These are phyloP conservation scores for Deinandra increscens DNA, from an alignment of 129 eudicot species.

Conservation along the genomic window DNA sequence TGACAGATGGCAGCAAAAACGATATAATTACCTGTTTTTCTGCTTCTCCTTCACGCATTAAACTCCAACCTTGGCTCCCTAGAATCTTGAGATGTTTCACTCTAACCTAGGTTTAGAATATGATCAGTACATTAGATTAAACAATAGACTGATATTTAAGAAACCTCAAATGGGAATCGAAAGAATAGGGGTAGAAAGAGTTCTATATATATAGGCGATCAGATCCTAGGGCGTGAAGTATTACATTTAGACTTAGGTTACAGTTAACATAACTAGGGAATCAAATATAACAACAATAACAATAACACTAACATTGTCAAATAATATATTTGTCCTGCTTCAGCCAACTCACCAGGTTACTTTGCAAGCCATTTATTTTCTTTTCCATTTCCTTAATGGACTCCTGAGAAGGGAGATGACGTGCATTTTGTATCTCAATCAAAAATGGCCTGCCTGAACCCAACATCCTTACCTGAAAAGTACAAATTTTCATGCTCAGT, in stretches of 20 bases:
- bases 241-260: background rate
- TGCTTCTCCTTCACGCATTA: slow-evolving; percentile 99
- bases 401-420: slow-evolving; percentile 56
- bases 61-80: slow-evolving; percentile 74
- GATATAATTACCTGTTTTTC: slow-evolving; percentile 77
- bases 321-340: background rate
- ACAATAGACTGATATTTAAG: slow-evolving; percentile 2
- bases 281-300: background rate
- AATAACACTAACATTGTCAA: background rate
- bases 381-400: slow-evolving; percentile 64
- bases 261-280: background rate
- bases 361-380: slow-evolving; percentile 65
- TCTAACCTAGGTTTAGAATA: slow-evolving; percentile 52
- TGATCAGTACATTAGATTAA: slow-evolving; percentile 10
- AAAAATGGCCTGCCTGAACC: slow-evolving; percentile 98
- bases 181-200: background rate
- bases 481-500: slow-evolving; percentile 13
- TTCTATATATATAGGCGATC: background rate
- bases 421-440: slow-evolving; percentile 85
- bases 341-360: slow-evolving; percentile 53
- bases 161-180: background rate
- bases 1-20: slow-evolving; percentile 11
- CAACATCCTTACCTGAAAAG: slow-evolving; percentile 86
- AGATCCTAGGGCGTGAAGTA: background rate
- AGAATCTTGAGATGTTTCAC: slow-evolving; percentile 78